Evolutionary conservation across 345 rosid species (phyloP).

Genomic region (Acer campestre): DNA sequence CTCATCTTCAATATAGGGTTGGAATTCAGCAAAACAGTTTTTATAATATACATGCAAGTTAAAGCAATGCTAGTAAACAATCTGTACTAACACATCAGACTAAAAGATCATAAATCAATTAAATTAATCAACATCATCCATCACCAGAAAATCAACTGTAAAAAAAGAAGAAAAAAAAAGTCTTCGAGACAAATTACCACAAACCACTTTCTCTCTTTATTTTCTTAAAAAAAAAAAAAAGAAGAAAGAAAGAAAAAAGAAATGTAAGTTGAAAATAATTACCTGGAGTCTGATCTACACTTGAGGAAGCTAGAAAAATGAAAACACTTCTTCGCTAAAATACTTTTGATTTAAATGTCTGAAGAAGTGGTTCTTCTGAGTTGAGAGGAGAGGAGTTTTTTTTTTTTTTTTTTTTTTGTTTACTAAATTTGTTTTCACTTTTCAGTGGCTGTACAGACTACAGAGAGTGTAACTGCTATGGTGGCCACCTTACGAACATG

Average conservation of each 20-base stretch:
- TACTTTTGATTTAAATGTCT: background rate
- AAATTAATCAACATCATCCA: background rate
- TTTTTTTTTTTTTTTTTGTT: background rate
- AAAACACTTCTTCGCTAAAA: no score
- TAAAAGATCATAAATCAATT: background rate
- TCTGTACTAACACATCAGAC: background rate
- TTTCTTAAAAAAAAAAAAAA: no score
- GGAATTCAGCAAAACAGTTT: background rate
- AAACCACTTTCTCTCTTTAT: no score
- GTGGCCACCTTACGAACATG: slow-evolving; percentile 15
- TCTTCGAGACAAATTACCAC: background rate
- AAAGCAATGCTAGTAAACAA: background rate
- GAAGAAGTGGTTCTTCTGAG: background rate
- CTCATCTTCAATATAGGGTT: no score
- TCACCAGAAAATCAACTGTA: background rate
- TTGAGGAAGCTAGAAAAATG: background rate
- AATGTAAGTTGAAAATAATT: background rate
- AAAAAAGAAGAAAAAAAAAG: no score
- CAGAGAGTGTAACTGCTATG: slow-evolving; percentile 20
- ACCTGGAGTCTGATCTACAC: background rate
- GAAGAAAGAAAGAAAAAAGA: no score
- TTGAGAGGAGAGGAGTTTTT: background rate
- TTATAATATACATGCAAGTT: background rate
- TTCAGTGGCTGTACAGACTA: background rate
- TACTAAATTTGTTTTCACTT: background rate